phyloP scores from a whole-genome alignment of 2,329 filamentous ascomycete genomes.

The Beauveria varroae region DNA sequence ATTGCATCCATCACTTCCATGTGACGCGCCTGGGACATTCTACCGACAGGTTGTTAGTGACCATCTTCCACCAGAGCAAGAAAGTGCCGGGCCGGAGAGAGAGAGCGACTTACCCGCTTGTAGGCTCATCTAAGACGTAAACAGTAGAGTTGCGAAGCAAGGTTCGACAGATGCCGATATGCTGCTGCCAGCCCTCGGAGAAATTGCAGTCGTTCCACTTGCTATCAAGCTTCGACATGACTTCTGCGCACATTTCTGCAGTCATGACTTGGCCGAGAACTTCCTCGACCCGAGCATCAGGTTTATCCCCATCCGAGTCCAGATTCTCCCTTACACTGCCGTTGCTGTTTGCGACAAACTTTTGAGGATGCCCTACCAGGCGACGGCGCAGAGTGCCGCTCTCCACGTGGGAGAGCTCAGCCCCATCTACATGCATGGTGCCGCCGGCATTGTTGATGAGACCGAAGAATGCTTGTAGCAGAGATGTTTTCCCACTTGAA shows the following conservation, averaged over 20 bases:
- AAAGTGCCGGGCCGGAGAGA: not conserved
- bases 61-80: not conserved
- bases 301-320: too few species aligned
- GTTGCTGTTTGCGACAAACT: too few species aligned
- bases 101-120: not conserved
- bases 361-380: too few species aligned
- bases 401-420: too few species aligned
- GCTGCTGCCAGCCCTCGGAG: not conserved
- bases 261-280: not conserved
- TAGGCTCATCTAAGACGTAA: slow-evolving; percentile 3
- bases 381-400: not conserved
- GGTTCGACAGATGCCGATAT: not conserved
- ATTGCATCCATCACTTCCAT: not conserved
- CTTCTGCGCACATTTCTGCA: not conserved
- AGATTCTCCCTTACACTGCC: too few species aligned
- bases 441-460: not conserved
- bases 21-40: too few species aligned
- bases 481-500: slow-evolving; percentile 3
- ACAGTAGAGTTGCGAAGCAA: not conserved
- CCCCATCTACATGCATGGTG: too few species aligned
- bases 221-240: not conserved
- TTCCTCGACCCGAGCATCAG: not conserved
- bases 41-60: too few species aligned
- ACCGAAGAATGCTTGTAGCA: not conserved
- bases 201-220: slow-evolving; percentile 3